A percentile compares a stretch with the other conserved stretches of the same genome.
Conservation (phyloP, 2,329 filamentous ascomycete species). For the Fusarium dlaminii region DNA sequence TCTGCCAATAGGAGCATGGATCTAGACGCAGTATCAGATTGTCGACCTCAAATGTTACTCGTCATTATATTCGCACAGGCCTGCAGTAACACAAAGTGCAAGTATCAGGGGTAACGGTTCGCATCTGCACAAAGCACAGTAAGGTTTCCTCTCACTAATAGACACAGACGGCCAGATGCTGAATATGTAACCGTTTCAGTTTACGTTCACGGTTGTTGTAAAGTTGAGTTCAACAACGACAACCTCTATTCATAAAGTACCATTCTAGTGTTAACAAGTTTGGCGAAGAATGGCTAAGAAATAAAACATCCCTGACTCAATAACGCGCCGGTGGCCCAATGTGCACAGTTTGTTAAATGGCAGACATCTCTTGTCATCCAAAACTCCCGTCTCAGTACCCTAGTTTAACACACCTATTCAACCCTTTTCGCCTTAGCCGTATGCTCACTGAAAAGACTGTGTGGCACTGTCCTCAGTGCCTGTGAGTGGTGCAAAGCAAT, state of each 20-base stretch:
- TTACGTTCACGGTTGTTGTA: neutral
- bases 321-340: neutral
- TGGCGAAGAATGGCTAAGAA: neutral
- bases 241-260: neutral
- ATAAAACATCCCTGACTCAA: neutral
- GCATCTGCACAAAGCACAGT: neutral
- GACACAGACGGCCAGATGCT: neutral
- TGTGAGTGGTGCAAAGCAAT: neutral
- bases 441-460: neutral
- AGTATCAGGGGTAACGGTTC: slow-evolving; percentile 19
- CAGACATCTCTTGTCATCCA: neutral
- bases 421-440: neutral
- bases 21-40: neutral
- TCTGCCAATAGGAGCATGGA: neutral
- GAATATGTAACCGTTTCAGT: neutral
- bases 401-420: neutral
- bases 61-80: neutral
- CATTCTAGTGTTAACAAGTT: neutral
- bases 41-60: neutral
- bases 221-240: neutral
- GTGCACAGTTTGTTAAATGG: neutral
- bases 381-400: slow-evolving; percentile 2
- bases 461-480: neutral
- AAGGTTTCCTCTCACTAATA: neutral
- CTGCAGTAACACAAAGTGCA: slow-evolving; percentile 9